Evolutionary conservation across 2,329 filamentous ascomycete species (phyloP).

Genomic region (Sphaerostilbella broomeana): DNA sequence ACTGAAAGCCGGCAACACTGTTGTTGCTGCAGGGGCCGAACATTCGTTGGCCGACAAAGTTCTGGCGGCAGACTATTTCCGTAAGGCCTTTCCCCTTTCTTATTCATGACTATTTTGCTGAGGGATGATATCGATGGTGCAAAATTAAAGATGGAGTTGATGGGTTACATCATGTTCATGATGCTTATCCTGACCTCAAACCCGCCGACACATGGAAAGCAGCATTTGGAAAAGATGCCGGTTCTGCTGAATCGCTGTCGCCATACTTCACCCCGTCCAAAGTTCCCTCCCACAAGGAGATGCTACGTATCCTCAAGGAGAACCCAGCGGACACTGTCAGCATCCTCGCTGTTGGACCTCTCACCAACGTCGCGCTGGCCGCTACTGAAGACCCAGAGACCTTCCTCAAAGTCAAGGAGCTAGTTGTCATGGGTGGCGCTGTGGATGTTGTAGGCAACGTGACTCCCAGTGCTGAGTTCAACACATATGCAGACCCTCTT

Average conservation of each 20-base stretch:
- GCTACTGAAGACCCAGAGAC: conserved; percentile 83
- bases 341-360: conserved; percentile 82
- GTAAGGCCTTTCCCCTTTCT: conserved; percentile 42
- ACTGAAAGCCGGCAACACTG: conserved; percentile 65
- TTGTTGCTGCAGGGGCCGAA: conserved; percentile 80
- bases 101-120: conserved; percentile 5
- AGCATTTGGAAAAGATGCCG: conserved; percentile 45
- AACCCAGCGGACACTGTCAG: conserved; percentile 79
- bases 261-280: conserved; percentile 70
- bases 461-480: conserved; percentile 86
- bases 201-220: conserved; percentile 68
- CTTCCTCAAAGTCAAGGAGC: conserved; percentile 81
- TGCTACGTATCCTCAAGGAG: conserved; percentile 75
- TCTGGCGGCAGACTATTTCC: conserved; percentile 80
- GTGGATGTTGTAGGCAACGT: conserved; percentile 76
- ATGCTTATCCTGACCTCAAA: conserved; percentile 65
- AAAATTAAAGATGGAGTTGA: conserved; percentile 59
- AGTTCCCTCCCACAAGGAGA: conserved; percentile 71
- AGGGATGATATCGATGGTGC: neutral
- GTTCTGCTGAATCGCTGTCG: conserved; percentile 40
- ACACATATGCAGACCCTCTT: conserved; percentile 81
- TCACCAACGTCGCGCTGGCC: conserved; percentile 90
- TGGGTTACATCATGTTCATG: conserved; percentile 70
- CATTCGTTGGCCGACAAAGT: conserved; percentile 78
- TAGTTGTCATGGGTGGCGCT: conserved; percentile 92